phyloP scores from a whole-genome alignment of 1,284 basidiomycete genomes.

The Marasmius tenuissimus region DNA sequence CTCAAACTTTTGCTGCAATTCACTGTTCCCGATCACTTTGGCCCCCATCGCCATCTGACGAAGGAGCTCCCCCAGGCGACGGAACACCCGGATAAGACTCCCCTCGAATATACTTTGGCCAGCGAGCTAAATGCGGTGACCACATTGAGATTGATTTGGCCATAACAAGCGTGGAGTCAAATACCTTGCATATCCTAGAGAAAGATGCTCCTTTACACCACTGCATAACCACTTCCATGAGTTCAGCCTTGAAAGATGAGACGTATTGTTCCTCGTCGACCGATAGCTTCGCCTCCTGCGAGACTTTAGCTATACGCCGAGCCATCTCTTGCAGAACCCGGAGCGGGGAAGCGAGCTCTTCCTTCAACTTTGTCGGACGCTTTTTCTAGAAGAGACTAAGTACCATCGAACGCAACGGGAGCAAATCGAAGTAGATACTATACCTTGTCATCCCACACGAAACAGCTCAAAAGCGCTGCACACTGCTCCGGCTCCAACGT shows the following conservation, averaged over 20 bases:
- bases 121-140: constrained; percentile 60
- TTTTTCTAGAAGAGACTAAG: constrained; percentile 64
- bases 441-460: constrained; percentile 97
- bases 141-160: background rate
- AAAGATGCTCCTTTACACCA: constrained; percentile 99
- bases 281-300: constrained; percentile 87
- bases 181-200: constrained; percentile 92
- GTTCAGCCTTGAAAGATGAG: constrained; percentile 93
- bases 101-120: constrained; percentile 88
- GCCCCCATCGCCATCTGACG: constrained; percentile 95
- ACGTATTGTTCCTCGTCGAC: constrained; percentile 96
- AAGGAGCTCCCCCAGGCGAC: constrained; percentile 90
- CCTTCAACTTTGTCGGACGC: constrained; percentile 82
- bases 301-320: constrained; percentile 92
- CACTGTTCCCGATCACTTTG: constrained; percentile 93
- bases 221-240: constrained; percentile 96
- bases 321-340: constrained; percentile 96
- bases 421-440: constrained; percentile 16
- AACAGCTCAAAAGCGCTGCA: constrained; percentile 91
- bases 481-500: constrained; percentile 88
- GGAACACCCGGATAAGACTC: constrained; percentile 90
- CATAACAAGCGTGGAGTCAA: constrained; percentile 17
- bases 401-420: background rate
- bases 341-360: constrained; percentile 90
- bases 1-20: constrained; percentile 90